Percentiles rank a stretch among this genome's conserved stretches.
Conservation (phyloP, 768 basidiomycete genomes). For the Macrolepiota albuminosa region DNA sequence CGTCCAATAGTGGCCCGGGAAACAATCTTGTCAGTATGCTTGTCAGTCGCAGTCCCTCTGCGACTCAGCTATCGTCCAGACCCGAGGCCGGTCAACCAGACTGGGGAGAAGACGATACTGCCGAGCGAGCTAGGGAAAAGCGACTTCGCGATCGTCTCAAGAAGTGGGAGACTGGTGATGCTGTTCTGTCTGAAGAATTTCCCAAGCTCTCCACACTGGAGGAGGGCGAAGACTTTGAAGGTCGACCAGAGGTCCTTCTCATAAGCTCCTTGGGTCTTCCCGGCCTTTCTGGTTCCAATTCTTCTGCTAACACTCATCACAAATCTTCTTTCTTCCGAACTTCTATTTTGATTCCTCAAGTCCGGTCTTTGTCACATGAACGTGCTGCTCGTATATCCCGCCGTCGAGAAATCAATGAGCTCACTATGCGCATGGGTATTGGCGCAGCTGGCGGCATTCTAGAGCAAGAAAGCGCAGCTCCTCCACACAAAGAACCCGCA, state of each 20-base stretch:
- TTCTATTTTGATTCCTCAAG: conserved; percentile 61
- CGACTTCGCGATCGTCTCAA: conserved; percentile 67
- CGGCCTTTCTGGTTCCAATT: conserved; percentile 27
- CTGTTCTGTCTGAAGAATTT: conserved; percentile 55
- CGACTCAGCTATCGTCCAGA: conserved; percentile 24
- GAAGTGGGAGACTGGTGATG: conserved; percentile 69
- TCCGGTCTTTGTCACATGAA: conserved; percentile 53
- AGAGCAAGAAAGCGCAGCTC: conserved; percentile 32
- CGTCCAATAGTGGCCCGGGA: conserved; percentile 22
- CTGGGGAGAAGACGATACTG: conserved; percentile 63
- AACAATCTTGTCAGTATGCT: conserved; percentile 39
- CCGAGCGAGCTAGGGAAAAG: conserved; percentile 65
- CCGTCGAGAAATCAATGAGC: conserved; percentile 72
- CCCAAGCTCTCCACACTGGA: conserved; percentile 43
- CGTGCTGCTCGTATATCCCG: conserved; percentile 52
- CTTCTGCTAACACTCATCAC: conserved; percentile 16
- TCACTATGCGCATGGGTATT: conserved; percentile 81
- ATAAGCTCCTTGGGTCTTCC: conserved; percentile 37
- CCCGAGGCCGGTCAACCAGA: conserved; percentile 39
- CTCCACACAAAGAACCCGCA: conserved; percentile 13
- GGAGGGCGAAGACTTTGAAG: conserved; percentile 32
- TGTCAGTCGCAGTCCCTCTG: conserved; percentile 36
- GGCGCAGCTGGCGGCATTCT: conserved; percentile 69
- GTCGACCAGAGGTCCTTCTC: conserved; percentile 43
- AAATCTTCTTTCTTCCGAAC: conserved; percentile 56